Conservation (phyloP, 2,329 filamentous ascomycete genomes). For the Alternaria novae-zelandiae region DNA sequence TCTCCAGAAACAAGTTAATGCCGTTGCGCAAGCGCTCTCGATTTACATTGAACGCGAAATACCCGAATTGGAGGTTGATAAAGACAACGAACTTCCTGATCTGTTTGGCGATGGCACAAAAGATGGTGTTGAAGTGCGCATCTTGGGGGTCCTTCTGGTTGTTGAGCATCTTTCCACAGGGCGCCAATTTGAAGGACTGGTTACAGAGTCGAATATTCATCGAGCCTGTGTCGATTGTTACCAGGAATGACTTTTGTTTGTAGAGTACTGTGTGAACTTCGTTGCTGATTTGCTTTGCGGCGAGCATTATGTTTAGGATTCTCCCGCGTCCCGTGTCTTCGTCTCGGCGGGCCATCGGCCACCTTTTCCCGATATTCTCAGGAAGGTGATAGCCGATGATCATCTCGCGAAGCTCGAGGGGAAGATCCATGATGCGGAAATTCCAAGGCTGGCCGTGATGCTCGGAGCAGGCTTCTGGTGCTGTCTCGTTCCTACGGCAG, state of each 20-base stretch:
- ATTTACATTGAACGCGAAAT: too few relatives aligned
- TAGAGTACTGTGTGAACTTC: neutral
- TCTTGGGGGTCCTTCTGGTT: neutral
- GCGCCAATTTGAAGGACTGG: neutral
- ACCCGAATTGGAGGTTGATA: neutral
- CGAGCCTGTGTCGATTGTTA: neutral
- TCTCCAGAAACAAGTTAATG: neutral
- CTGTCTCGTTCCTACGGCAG: neutral
- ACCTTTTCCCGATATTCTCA: neutral
- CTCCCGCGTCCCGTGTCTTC: neutral
- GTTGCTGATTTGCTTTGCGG: neutral
- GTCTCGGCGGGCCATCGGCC: neutral
- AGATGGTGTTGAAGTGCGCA: neutral
- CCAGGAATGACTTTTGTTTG: neutral
- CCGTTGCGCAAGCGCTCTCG: neutral
- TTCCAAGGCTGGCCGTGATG: neutral
- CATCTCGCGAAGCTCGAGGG: neutral
- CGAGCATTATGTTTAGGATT: neutral
- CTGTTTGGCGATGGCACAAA: neutral
- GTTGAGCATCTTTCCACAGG: neutral
- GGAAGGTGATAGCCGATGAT: neutral
- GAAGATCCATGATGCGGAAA: neutral
- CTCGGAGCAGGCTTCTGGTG: neutral
- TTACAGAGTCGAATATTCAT: neutral
- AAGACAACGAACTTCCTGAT: neutral